Evolutionary conservation across 352 stramenopile genomes (phyloP).

Genomic region (Pythium volutum): DNA sequence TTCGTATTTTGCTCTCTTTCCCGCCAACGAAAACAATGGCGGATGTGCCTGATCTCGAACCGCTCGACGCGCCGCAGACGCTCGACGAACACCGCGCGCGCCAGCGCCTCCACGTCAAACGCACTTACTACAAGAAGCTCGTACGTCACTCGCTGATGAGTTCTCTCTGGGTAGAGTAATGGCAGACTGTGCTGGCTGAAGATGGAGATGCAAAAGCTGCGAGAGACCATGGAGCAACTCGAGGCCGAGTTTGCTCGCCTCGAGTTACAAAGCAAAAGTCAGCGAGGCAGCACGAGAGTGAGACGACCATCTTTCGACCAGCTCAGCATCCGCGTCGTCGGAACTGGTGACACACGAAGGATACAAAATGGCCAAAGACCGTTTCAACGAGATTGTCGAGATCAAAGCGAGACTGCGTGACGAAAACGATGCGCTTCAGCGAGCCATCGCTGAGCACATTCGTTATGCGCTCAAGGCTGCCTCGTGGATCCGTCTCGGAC

Average conservation of each 20-base stretch:
- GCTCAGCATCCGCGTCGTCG: neutral
- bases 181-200: neutral
- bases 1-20: too few relatives aligned
- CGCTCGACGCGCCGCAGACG: slow-evolving; percentile 18
- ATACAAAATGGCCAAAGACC: neutral
- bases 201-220: slow-evolving; percentile 9
- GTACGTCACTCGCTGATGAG: neutral
- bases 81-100: slow-evolving; percentile 13
- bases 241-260: slow-evolving; percentile 3
- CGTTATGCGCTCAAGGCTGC: slow-evolving; percentile 5
- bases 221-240: slow-evolving; percentile 1
- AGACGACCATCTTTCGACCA: neutral
- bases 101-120: slow-evolving; percentile 23
- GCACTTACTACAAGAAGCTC: slow-evolving; percentile 25
- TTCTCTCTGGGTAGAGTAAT: neutral
- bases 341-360: neutral
- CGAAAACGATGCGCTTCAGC: slow-evolving; percentile 13
- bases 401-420: slow-evolving; percentile 12
- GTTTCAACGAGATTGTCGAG: slow-evolving; percentile 15
- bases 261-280: neutral
- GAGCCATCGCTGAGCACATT: slow-evolving; percentile 1
- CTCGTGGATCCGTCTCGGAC: slow-evolving; percentile 13
- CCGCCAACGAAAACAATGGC: too few relatives aligned
- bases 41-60: slow-evolving; percentile 3
- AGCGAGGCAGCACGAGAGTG: neutral